Evolutionary conservation across 306 rosid genomes (phyloP).

Genomic region (Gynostemma pentaphyllum): DNA sequence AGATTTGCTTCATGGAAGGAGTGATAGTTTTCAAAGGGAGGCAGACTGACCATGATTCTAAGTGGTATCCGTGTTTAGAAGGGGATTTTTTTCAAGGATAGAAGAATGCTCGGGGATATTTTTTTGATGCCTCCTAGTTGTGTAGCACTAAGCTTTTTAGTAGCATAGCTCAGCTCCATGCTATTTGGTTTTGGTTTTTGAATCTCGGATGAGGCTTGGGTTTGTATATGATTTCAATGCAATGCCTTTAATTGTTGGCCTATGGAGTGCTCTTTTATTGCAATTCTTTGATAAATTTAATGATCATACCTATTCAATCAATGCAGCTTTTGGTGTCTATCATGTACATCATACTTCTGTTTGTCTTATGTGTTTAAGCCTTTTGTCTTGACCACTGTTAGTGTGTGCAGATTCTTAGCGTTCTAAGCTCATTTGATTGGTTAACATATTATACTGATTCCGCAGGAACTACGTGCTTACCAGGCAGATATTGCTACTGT

Average conservation of each 20-base stretch:
- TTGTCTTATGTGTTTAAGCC: not conserved
- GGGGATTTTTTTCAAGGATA: not conserved
- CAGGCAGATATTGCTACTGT: conserved; percentile 96
- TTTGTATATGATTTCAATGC: not conserved
- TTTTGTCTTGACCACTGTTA: not conserved
- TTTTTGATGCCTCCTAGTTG: too few relatives aligned
- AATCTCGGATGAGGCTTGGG: conserved; percentile 8
- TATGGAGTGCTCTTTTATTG: not conserved
- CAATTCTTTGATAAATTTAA: not conserved
- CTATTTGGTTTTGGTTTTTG: conserved; percentile 1
- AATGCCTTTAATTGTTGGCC: not conserved
- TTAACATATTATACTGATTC: not conserved
- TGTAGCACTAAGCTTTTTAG: too few relatives aligned
- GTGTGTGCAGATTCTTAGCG: not conserved
- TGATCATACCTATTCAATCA: not conserved
- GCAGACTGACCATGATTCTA: too few relatives aligned
- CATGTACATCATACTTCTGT: not conserved
- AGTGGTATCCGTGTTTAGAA: not conserved
- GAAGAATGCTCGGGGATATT: not conserved
- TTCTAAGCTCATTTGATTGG: not conserved
- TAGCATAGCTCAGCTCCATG: too few relatives aligned
- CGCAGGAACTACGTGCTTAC: conserved; percentile 95
- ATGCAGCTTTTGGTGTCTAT: not conserved
- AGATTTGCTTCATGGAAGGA: too few relatives aligned
- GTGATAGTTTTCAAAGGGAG: too few relatives aligned